phyloP scores from a whole-genome alignment of 1,284 basidiomycete species.

The Mycosarcoma mackinlayi region DNA sequence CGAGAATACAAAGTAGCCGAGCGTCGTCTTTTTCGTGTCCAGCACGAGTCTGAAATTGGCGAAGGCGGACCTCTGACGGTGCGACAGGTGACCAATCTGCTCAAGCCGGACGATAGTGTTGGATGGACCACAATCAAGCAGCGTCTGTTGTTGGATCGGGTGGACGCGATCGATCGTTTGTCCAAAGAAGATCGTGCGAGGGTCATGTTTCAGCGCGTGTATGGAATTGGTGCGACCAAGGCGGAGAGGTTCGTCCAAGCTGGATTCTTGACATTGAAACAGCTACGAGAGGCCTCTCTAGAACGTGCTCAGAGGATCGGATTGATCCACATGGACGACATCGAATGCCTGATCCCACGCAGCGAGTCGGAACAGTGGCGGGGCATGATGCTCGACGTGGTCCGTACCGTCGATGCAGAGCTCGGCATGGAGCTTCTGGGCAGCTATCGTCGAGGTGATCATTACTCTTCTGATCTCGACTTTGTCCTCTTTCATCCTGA shows the following conservation, averaged over 20 bases:
- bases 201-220: conserved; percentile 30
- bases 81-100: conserved; percentile 17
- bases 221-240: conserved; percentile 30
- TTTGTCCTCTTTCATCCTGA: conserved; percentile 36
- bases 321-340: conserved; percentile 27
- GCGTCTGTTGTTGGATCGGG: conserved; percentile 15
- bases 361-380: conserved; percentile 28
- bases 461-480: conserved; percentile 42
- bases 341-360: conserved; percentile 37
- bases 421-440: conserved; percentile 28
- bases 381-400: conserved; percentile 16
- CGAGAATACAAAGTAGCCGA: conserved; percentile 36
- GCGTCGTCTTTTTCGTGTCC: conserved; percentile 37
- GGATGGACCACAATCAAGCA: conserved; percentile 31
- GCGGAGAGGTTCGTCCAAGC: conserved; percentile 30
- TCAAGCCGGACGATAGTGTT: conserved; percentile 37
- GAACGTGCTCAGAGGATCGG: conserved; percentile 35
- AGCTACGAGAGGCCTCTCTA: conserved; percentile 29
- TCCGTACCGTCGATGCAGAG: conserved; percentile 18
- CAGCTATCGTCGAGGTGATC: conserved; percentile 40
- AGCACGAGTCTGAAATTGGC: conserved; percentile 31
- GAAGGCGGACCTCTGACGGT: conserved; percentile 19
- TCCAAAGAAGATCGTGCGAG: conserved; percentile 20
- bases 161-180: conserved; percentile 24
- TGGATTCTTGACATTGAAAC: conserved; percentile 30